Evolutionary conservation across 2,329 filamentous ascomycete genomes (phyloP).

Genomic region (Didymella keratinophila): DNA sequence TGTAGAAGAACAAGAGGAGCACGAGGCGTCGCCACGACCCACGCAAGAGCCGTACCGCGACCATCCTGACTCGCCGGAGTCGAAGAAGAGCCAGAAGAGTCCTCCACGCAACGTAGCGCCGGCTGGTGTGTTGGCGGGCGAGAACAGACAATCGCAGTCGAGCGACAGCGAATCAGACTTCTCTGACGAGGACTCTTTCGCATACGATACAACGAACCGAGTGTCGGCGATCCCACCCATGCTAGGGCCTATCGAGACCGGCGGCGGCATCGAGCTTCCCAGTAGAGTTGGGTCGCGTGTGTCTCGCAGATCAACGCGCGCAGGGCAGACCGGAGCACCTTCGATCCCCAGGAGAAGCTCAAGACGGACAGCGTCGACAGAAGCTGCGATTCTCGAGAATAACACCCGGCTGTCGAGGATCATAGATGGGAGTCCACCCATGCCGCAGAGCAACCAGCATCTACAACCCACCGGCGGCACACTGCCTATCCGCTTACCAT

Average conservation of each 20-base stretch:
- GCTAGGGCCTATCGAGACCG: constrained; percentile 67
- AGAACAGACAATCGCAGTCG: constrained; percentile 55
- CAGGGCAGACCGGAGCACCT: constrained; percentile 36
- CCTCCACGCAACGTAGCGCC: constrained; percentile 23
- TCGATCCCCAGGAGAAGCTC: constrained; percentile 76
- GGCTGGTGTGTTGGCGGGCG: constrained; percentile 27
- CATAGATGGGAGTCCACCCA: constrained; percentile 27
- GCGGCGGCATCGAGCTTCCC: constrained; percentile 68
- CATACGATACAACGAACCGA: constrained; percentile 47
- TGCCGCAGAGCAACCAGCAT: constrained; percentile 32
- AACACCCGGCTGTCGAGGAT: constrained; percentile 40
- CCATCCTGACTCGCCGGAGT: constrained; percentile 51
- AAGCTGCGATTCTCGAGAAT: constrained; percentile 36
- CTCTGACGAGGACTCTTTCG: constrained; percentile 57
- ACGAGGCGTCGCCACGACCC: constrained; percentile 28
- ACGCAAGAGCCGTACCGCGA: constrained; percentile 61
- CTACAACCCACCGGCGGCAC: constrained; percentile 36
- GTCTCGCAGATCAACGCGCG: constrained; percentile 48
- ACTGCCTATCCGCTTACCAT: constrained; percentile 45
- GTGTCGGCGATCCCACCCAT: constrained; percentile 62
- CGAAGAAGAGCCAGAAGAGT: constrained; percentile 23
- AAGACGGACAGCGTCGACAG: constrained; percentile 48
- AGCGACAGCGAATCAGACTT: constrained; percentile 48
- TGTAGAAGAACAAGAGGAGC: constrained; percentile 67
- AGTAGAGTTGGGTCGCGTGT: constrained; percentile 69